Evolutionary conservation across 1,139 yeast genomes (phyloP).

Genomic region (Blastobotrys apis): DNA sequence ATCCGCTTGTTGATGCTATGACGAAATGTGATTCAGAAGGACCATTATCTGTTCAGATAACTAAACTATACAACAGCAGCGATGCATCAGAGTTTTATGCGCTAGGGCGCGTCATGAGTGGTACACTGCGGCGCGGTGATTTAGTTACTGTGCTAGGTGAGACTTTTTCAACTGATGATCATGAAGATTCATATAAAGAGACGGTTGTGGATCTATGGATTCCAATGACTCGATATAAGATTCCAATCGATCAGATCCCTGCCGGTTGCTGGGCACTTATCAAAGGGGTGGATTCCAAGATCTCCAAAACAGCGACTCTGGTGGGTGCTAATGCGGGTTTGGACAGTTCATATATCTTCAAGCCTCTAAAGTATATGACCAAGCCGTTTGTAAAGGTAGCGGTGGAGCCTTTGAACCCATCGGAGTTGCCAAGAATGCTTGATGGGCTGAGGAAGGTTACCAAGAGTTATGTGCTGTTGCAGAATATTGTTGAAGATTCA

Average conservation of each 20-base stretch:
- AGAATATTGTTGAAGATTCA: conserved; percentile 73
- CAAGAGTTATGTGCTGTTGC: conserved; percentile 61
- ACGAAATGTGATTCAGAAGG: conserved; percentile 38
- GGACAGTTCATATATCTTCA: conserved; percentile 36
- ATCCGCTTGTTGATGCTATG: conserved; percentile 23
- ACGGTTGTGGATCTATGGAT: conserved; percentile 50
- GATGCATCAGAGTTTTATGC: conserved; percentile 47
- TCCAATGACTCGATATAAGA: conserved; percentile 67
- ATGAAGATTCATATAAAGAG: conserved; percentile 45
- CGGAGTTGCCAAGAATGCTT: conserved; percentile 69
- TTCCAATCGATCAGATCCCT: conserved; percentile 51
- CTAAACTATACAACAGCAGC: conserved; percentile 55
- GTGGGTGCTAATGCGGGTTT: conserved; percentile 31
- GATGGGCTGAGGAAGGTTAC: conserved; percentile 62
- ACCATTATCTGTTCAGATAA: conserved; percentile 53
- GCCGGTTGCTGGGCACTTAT: conserved; percentile 67
- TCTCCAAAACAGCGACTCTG: conserved; percentile 60
- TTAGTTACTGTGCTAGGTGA: conserved; percentile 58
- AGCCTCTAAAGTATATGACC: conserved; percentile 44
- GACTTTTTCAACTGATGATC: conserved; percentile 47
- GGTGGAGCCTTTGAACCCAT: conserved; percentile 74
- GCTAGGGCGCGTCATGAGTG: conserved; percentile 59
- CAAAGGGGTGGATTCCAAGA: conserved; percentile 54
- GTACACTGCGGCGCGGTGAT: conserved; percentile 49
- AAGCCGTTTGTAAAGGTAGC: conserved; percentile 74